A percentile compares a stretch with the other conserved stretches of the same genome.
Conservation (phyloP, 768 basidiomycete genomes). For the Termitomyces titanicus region DNA sequence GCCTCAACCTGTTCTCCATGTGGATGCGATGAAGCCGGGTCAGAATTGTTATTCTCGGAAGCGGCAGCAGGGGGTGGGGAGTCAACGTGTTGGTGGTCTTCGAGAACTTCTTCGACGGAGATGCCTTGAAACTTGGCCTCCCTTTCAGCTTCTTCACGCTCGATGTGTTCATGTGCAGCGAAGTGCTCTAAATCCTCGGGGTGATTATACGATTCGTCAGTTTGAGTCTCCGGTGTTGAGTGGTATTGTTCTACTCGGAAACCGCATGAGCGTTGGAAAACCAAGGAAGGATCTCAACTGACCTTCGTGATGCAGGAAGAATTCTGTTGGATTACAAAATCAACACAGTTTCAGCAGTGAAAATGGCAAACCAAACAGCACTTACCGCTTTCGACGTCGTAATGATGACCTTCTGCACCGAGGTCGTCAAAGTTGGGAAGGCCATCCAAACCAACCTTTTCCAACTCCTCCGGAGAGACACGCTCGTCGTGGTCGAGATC, state of each 20-base stretch:
- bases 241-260: constrained; percentile 76
- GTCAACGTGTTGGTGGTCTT: constrained; percentile 40
- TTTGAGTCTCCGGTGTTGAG: constrained; percentile 95
- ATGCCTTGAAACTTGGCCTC: constrained; percentile 87
- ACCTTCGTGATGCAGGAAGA: constrained; percentile 98
- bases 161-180: constrained; percentile 81
- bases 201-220: constrained; percentile 91
- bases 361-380: constrained; percentile 5
- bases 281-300: neutral
- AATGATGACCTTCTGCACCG: constrained; percentile 91
- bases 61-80: constrained; percentile 7
- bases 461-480: constrained; percentile 68
- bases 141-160: constrained; percentile 75
- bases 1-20: constrained; percentile 31
- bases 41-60: constrained; percentile 4
- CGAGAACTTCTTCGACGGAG: constrained; percentile 64
- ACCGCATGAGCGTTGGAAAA: neutral
- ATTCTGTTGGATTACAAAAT: constrained; percentile 45
- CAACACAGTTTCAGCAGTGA: neutral
- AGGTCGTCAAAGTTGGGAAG: constrained; percentile 81
- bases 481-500: constrained; percentile 76
- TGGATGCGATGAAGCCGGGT: constrained; percentile 22
- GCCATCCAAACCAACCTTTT: constrained; percentile 65
- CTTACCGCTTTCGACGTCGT: constrained; percentile 86
- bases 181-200: constrained; percentile 95